Evolutionary conservation across 306 rosid species (phyloP).

Genomic region (Fagus crenata): DNA sequence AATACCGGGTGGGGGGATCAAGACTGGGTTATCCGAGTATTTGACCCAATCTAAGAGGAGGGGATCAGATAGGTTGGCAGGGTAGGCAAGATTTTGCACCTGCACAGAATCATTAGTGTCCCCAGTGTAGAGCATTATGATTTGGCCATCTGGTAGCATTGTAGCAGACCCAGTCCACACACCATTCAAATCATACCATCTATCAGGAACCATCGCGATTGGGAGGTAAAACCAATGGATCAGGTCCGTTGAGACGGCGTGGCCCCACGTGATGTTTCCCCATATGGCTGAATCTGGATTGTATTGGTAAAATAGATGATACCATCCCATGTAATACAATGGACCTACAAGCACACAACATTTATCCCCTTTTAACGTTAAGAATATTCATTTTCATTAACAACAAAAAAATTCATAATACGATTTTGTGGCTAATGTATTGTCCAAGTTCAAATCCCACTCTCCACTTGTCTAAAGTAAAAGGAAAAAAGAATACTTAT

Average conservation of each 20-base stretch:
- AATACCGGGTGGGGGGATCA: slow-evolving; percentile 59
- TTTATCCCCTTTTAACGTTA: too few species aligned
- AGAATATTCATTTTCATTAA: too few species aligned
- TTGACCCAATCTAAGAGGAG: slow-evolving; percentile 78
- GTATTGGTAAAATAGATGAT: slow-evolving; percentile 87
- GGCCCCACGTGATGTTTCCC: slow-evolving; percentile 95
- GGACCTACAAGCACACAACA: slow-evolving; percentile 49
- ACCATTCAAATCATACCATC: slow-evolving; percentile 58
- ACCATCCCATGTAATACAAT: slow-evolving; percentile 68
- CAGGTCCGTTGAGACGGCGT: slow-evolving; percentile 69
- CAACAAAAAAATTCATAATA: too few species aligned
- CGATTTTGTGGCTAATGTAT: too few species aligned
- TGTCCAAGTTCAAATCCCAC: too few species aligned
- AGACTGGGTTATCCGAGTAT: slow-evolving; percentile 56
- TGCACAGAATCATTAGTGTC: slow-evolving; percentile 49
- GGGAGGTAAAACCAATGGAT: slow-evolving; percentile 89
- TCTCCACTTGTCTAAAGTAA: too few species aligned
- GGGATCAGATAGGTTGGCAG: slow-evolving; percentile 77
- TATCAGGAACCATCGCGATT: slow-evolving; percentile 58
- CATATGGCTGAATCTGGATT: slow-evolving; percentile 78
- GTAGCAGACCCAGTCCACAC: slow-evolving; percentile 93
- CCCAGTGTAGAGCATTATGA: slow-evolving; percentile 70
- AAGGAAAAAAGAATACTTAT: too few species aligned
- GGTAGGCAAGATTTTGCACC: slow-evolving; percentile 74
- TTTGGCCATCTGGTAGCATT: slow-evolving; percentile 60